These are phyloP conservation scores for Trichoderma guizhouense DNA, from an alignment of 2,329 filamentous ascomycete genomes.

Conservation along the genomic window DNA sequence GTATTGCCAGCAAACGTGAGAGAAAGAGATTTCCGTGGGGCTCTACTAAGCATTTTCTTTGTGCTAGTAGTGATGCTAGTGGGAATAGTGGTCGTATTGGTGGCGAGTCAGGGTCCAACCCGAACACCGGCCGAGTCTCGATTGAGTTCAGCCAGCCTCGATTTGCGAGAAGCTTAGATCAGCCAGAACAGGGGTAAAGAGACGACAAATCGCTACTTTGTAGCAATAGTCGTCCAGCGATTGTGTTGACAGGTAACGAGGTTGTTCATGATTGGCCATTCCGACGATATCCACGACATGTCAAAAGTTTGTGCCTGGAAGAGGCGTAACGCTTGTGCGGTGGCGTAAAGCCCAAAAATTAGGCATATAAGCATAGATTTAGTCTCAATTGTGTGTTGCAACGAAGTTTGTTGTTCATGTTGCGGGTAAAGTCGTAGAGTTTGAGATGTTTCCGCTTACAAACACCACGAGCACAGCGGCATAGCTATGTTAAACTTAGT, in stretches of 20 bases:
- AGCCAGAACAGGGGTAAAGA: not conserved
- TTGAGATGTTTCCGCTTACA: not conserved
- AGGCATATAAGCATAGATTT: not conserved
- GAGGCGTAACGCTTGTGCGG: not conserved
- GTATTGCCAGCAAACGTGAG: not conserved
- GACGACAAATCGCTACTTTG: not conserved
- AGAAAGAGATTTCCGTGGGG: not conserved
- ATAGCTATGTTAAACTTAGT: not conserved
- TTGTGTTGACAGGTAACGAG: not conserved
- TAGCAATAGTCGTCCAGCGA: not conserved
- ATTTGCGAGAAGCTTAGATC: not conserved
- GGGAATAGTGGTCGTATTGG: not conserved
- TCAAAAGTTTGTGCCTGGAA: not conserved
- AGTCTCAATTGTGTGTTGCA: not conserved
- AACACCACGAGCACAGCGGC: not conserved
- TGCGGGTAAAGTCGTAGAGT: not conserved
- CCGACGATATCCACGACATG: not conserved
- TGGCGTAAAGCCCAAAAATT: not conserved
- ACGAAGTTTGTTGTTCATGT: not conserved
- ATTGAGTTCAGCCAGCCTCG: not conserved
- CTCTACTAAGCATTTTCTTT: not conserved
- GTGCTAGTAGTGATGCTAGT: not conserved
- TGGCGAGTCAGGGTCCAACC: not conserved
- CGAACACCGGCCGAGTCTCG: not conserved
- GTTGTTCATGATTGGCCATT: not conserved